phyloP scores from a whole-genome alignment of 75 land plant genomes.

The Pinus tabuliformis region DNA sequence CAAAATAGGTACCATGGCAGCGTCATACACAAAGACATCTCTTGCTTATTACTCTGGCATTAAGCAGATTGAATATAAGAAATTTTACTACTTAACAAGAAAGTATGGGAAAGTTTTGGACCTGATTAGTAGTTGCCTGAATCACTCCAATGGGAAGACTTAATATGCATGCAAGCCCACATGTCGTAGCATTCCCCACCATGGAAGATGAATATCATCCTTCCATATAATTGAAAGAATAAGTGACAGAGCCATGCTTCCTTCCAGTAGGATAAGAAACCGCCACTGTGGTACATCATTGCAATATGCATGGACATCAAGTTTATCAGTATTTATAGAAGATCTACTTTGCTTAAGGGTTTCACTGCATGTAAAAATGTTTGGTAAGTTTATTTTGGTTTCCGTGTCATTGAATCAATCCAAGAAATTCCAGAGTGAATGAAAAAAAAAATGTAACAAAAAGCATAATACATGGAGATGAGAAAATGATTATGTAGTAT shows the following conservation, averaged over 20 bases:
- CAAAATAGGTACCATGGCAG: too few species aligned
- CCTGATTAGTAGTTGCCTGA: constrained; percentile 36
- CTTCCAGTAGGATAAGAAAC: constrained; percentile 18
- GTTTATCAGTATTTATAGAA: constrained; percentile 9
- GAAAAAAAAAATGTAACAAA: background rate
- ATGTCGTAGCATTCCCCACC: constrained; percentile 35
- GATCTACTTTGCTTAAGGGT: constrained; percentile 17
- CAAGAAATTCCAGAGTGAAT: background rate
- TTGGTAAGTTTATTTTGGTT: background rate
- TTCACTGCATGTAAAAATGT: constrained; percentile 13
- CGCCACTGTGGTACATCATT: constrained; percentile 18
- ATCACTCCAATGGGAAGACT: constrained; percentile 37
- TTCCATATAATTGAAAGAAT: constrained; percentile 13
- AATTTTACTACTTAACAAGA: too few species aligned
- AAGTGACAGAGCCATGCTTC: constrained; percentile 8
- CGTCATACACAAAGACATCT: too few species aligned
- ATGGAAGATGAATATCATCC: constrained; percentile 27
- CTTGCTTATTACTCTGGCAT: too few species aligned
- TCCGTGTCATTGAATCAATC: background rate
- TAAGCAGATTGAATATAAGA: too few species aligned
- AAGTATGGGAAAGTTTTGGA: background rate
- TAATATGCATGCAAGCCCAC: constrained; percentile 22
- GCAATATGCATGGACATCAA: constrained; percentile 25
- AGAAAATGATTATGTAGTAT: background rate
- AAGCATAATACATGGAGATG: too few species aligned